These are phyloP conservation scores for Alectoria sarmentosa DNA, from an alignment of 495 filamentous ascomycete genomes.

Conservation along the genomic window DNA sequence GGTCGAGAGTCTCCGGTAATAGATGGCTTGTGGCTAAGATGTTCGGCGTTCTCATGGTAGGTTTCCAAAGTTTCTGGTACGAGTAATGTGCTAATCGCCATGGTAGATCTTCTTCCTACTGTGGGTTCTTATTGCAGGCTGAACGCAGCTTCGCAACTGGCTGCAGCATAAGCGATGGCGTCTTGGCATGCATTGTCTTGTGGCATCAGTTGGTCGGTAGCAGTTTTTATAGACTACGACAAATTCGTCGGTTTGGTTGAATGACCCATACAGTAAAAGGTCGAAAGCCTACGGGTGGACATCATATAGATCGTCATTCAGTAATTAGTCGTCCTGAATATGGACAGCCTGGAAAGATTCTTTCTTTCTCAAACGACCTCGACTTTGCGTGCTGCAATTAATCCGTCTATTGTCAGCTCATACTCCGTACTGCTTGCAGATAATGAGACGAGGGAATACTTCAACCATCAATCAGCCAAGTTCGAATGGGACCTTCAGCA, in stretches of 20 bases:
- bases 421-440: background rate
- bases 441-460: too few relatives aligned
- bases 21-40: slow-evolving; percentile 97
- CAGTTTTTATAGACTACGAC: slow-evolving; percentile 11
- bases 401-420: background rate
- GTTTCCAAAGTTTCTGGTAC: slow-evolving; percentile 2
- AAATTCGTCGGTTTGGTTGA: background rate
- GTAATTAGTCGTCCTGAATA: background rate
- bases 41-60: slow-evolving; percentile 82
- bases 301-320: background rate
- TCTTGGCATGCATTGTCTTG: slow-evolving; percentile 6
- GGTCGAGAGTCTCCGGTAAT: slow-evolving; percentile 87
- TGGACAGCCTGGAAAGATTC: background rate
- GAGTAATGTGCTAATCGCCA: background rate
- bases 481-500: background rate
- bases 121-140: slow-evolving; percentile 36
- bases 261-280: background rate
- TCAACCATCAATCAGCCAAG: background rate
- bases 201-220: background rate
- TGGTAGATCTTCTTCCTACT: slow-evolving; percentile 30
- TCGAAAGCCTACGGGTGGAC: background rate
- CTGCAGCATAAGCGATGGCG: slow-evolving; percentile 13
- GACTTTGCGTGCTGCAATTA: background rate
- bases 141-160: background rate
- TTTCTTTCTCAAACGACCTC: background rate